Percentiles rank a stretch among this genome's conserved stretches.
These are phyloP conservation scores for Ceriops tagal DNA, from an alignment of 345 rosid species.

Conservation along the genomic window DNA sequence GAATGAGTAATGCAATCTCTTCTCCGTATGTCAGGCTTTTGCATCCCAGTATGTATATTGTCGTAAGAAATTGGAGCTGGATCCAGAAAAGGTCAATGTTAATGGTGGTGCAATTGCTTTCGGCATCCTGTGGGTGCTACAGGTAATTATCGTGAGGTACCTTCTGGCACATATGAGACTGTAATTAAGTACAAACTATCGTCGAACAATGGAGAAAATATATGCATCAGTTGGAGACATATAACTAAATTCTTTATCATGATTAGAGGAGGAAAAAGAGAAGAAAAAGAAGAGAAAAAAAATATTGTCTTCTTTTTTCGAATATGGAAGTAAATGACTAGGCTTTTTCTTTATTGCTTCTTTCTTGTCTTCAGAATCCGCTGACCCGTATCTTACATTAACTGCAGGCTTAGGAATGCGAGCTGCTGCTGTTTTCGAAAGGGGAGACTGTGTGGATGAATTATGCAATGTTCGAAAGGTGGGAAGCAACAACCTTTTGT, in stretches of 20 bases:
- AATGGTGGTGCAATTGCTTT: slow-evolving; percentile 97
- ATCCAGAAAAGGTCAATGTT: slow-evolving; percentile 70
- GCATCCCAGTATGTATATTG: slow-evolving; percentile 91
- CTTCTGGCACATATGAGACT: slow-evolving; percentile 3
- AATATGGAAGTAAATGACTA: too few species aligned
- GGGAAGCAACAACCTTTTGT: slow-evolving; percentile 30
- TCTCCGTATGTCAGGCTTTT: slow-evolving; percentile 62
- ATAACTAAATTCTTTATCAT: background rate
- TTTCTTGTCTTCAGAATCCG: background rate
- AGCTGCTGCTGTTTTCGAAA: slow-evolving; percentile 85
- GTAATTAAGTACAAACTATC: background rate
- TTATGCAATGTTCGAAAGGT: slow-evolving; percentile 40
- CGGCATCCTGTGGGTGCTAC: slow-evolving; percentile 96
- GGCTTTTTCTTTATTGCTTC: too few species aligned
- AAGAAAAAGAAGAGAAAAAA: too few species aligned
- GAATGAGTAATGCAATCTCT: background rate
- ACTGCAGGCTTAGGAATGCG: slow-evolving; percentile 78
- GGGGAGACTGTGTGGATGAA: slow-evolving; percentile 65
- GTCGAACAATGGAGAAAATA: slow-evolving; percentile 1
- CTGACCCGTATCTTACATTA: background rate
- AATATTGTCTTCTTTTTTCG: too few species aligned
- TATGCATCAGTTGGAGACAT: background rate
- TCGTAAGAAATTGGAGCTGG: slow-evolving; percentile 70
- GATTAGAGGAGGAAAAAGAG: background rate
- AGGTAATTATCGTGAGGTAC: slow-evolving; percentile 35